Evolutionary conservation across 495 filamentous ascomycete genomes (phyloP).

Genomic region (Bathelium albidoporum): DNA sequence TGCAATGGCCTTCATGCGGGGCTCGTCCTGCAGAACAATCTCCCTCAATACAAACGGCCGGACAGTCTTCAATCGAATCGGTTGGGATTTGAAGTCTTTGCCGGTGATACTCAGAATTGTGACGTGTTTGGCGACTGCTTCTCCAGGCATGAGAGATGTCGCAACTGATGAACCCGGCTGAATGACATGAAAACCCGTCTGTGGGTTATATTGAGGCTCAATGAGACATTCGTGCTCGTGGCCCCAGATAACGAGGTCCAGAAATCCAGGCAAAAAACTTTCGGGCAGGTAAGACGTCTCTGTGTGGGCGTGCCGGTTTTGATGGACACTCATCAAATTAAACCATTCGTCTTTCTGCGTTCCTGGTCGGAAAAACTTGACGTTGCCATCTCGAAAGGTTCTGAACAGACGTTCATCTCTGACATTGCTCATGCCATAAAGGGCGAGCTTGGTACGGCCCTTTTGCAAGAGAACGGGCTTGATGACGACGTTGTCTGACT

Average conservation of each 20-base stretch:
- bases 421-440: slow-evolving; percentile 95
- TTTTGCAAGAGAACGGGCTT: slow-evolving; percentile 92
- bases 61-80: slow-evolving; percentile 75
- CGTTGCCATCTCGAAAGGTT: slow-evolving; percentile 85
- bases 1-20: slow-evolving; percentile 62
- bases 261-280: slow-evolving; percentile 82
- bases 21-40: slow-evolving; percentile 65
- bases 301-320: slow-evolving; percentile 89
- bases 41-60: slow-evolving; percentile 85
- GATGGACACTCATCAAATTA: slow-evolving; percentile 90
- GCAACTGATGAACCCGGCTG: slow-evolving; percentile 95
- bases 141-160: slow-evolving; percentile 80
- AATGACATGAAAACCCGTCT: slow-evolving; percentile 89
- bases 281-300: slow-evolving; percentile 87
- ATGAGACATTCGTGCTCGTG: slow-evolving; percentile 97
- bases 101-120: slow-evolving; percentile 76
- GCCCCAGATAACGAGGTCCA: slow-evolving; percentile 91
- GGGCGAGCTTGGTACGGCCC: slow-evolving; percentile 81
- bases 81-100: slow-evolving; percentile 69
- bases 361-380: slow-evolving; percentile 81
- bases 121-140: slow-evolving; percentile 86
- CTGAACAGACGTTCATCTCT: slow-evolving; percentile 89
- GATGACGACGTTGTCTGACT: slow-evolving; percentile 82
- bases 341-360: slow-evolving; percentile 88
- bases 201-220: slow-evolving; percentile 67